Evolutionary conservation across 1,139 yeast species (phyloP), one percentile per base, ranked within the genome.

Genomic region (Scheffersomyces parashehatae): DNA sequence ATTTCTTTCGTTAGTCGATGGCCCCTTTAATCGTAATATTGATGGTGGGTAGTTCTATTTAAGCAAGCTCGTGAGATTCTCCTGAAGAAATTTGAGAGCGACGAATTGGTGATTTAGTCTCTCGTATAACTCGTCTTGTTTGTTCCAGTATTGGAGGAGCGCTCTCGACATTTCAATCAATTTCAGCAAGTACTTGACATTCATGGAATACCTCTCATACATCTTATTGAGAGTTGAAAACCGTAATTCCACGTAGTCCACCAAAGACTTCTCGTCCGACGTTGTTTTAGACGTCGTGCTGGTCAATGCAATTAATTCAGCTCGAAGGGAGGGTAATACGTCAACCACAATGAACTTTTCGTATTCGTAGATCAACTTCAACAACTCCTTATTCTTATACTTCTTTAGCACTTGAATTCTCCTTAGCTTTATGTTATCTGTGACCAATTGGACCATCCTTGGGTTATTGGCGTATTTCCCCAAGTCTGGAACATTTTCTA

Each of bases 251-350:
- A 48, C 35, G 36, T 40, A 24, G 7, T 30, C 31, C 13, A 43
- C 24, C 11, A 40, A 29, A 3, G 15, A 15, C 6, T 20, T 15
- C 12, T 35, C 40, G 26, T 36, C 47, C 37, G 29, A 46, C 39
- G 16, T 48, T 45, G 29, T 47, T 28, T 16, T 40, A 41, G 16
- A 42, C 45, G 13, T 44, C 40, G 28, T 45, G 43, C 35, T 48
- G 40, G 28, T 51, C 44, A 8, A 29, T 40, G 13, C 42, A 47
- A 42, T 62, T 45, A 47, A 41, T 10, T 64, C 67, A 12, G 43
- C 37, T 8, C 73, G 46, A 24, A 73, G 52, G 10, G 50, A 46
- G 0, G 77, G 77, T 6, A 70, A 40, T n/a, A 71, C 49, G 10
- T 54, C 54, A 24, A 47, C 53, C 6, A 58, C 42, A 1, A 70